phyloP scores from a whole-genome alignment of 2,329 filamentous ascomycete species.

The Sarocladiaceae sp. region DNA sequence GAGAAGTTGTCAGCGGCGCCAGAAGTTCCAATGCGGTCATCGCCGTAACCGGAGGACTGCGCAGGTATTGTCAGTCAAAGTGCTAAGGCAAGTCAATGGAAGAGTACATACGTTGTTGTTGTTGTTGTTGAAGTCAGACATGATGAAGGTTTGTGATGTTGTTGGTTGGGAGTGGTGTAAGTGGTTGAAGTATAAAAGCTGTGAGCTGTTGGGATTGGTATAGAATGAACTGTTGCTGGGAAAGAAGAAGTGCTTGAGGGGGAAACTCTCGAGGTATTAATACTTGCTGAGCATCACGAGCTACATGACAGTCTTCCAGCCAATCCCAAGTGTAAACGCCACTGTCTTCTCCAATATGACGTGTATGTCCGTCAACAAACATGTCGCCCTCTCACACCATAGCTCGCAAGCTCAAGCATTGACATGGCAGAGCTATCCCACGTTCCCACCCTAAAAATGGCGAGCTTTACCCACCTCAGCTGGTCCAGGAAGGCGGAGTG shows the following conservation, averaged over 20 bases:
- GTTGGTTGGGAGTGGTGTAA: neutral
- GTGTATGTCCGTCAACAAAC: neutral
- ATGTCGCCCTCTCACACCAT: neutral
- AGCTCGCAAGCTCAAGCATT: neutral
- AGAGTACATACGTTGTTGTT: slow-evolving; percentile 5
- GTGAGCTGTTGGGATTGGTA: too few species aligned
- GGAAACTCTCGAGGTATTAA: neutral
- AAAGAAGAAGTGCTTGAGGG: too few species aligned
- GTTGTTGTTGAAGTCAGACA: slow-evolving; percentile 2
- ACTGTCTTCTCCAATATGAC: slow-evolving; percentile 1
- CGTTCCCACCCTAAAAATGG: neutral
- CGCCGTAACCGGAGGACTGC: neutral
- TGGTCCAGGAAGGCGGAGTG: neutral
- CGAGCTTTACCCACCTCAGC: neutral
- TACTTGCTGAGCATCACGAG: neutral
- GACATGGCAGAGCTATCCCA: neutral
- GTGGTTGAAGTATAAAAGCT: neutral
- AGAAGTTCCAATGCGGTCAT: neutral
- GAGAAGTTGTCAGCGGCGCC: neutral
- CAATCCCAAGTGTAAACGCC: neutral
- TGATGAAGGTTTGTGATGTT: slow-evolving; percentile 1
- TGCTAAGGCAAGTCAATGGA: neutral
- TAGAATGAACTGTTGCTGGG: neutral
- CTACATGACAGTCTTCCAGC: neutral
- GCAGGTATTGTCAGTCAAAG: neutral